Evolutionary conservation across 768 basidiomycete species (phyloP).

Genomic region (Sistotremastrum niveocremeum): DNA sequence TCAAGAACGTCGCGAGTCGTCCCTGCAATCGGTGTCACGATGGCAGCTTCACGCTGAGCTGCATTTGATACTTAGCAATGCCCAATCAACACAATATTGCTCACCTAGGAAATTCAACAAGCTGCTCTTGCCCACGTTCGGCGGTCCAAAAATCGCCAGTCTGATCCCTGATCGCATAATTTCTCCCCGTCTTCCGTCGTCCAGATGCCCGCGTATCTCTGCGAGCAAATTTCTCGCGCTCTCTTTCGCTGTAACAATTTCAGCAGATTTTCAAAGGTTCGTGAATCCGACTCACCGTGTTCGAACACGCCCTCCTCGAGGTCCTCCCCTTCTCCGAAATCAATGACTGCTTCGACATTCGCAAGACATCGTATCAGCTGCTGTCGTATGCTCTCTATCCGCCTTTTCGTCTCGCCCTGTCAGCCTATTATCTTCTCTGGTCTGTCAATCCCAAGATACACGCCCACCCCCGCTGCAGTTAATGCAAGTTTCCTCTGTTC

Average conservation of each 20-base stretch:
- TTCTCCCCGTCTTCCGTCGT: slow-evolving; percentile 68
- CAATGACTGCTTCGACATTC: slow-evolving; percentile 77
- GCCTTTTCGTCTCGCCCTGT: slow-evolving; percentile 49
- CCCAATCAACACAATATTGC: slow-evolving; percentile 4
- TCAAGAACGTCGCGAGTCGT: slow-evolving; percentile 85
- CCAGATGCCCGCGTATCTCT: slow-evolving; percentile 41
- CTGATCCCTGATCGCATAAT: slow-evolving; percentile 71
- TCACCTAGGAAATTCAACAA: slow-evolving; percentile 72
- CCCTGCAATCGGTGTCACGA: slow-evolving; percentile 77
- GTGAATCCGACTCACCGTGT: slow-evolving; percentile 32
- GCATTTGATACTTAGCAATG: background rate
- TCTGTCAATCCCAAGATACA: background rate
- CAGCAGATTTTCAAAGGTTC: background rate
- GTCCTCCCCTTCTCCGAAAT: slow-evolving; percentile 87
- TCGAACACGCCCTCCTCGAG: slow-evolving; percentile 73
- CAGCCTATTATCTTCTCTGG: background rate
- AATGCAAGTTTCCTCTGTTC: slow-evolving; percentile 64
- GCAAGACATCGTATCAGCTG: slow-evolving; percentile 64
- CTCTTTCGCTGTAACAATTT: slow-evolving; percentile 31
- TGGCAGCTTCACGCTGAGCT: slow-evolving; percentile 83
- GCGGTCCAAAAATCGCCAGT: slow-evolving; percentile 82
- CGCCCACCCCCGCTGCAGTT: slow-evolving; percentile 49
- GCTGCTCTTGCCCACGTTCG: slow-evolving; percentile 91
- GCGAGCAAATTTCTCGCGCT: slow-evolving; percentile 35
- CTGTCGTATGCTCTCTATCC: slow-evolving; percentile 49